Base-by-base conservation (phyloP, 2,329 filamentous ascomycete genomes). In the Diaporthe vaccinii region DNA sequence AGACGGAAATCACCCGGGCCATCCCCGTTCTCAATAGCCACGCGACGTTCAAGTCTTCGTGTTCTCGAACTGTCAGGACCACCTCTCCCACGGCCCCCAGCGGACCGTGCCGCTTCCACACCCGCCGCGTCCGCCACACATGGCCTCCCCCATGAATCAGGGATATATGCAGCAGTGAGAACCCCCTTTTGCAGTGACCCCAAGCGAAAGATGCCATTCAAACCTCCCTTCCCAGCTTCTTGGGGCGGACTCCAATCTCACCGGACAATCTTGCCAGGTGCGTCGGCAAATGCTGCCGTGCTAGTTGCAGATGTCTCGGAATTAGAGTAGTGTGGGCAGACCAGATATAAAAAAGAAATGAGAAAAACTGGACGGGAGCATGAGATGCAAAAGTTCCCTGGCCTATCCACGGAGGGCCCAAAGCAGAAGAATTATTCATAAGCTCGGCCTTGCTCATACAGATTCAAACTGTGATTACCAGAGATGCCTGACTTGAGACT, bases 241-340 rank as follows among this genome's bases (percentile, higher is more conserved):
- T 22, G 34, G 8, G 31, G 14, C 49, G 34, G 22, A 10, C 65
- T 41, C 14, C 49, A 41, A 31, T 9, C 34, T 49, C 15, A 36
- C 22, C 49, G 20, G 49, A 55, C 49, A 41, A 31, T 8, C 34
- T 22, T 28, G n/a, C n/a, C 49, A 28, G 22, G 46, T 22, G 25
- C 39, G 34, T 22, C 51, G 49, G 65, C 65, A 22, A 41, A 53
- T 55, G 34, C 65, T 36, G 49, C n/a, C 31, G 28, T 69, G 34
- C 65, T 69, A 49, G 8, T 55, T 55, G 65, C 34, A 69, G 34
- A 25, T 69, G 34, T 41, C 49, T 55, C 65, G 22, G 22, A 55
- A 28, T 36, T 39, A 55, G 46, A 44, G 22, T 8, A 25, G 51
- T n/a, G 22, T n/a, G 14, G 46, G n/a, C 3, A 39, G 46, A 39